These are phyloP conservation scores for Penicillium egyptiacum DNA, from an alignment of 495 filamentous ascomycete species.

Conservation along the genomic window DNA sequence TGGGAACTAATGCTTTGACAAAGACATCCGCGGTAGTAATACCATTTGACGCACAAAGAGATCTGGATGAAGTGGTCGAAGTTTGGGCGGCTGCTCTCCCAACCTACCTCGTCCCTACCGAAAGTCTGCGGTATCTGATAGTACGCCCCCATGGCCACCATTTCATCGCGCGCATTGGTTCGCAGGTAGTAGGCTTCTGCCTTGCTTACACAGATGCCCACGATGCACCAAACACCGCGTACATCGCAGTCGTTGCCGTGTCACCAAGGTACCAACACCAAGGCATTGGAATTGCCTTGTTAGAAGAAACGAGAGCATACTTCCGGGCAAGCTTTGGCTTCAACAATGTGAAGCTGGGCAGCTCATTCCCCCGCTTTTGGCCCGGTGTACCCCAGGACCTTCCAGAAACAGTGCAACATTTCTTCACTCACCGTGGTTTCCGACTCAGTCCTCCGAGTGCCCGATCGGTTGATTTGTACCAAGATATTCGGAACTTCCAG, in stretches of 20 bases:
- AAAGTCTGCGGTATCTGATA: slow-evolving; percentile 33
- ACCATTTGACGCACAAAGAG: slow-evolving; percentile 24
- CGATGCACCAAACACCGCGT: slow-evolving; percentile 25
- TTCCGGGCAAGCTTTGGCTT: slow-evolving; percentile 28
- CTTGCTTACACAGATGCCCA: slow-evolving; percentile 37
- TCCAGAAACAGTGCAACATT: slow-evolving; percentile 34
- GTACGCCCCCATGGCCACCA: slow-evolving; percentile 30
- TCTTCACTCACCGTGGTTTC: slow-evolving; percentile 50
- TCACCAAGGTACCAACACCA: slow-evolving; percentile 36
- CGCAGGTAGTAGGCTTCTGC: slow-evolving; percentile 45
- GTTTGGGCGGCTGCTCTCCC: slow-evolving; percentile 46
- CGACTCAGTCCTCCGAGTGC: slow-evolving; percentile 28
- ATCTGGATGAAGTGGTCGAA: slow-evolving; percentile 31
- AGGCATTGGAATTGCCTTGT: slow-evolving; percentile 46
- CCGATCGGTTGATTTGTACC: slow-evolving; percentile 45
- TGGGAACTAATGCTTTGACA: slow-evolving; percentile 23
- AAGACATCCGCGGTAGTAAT: slow-evolving; percentile 21
- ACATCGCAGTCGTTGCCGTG: slow-evolving; percentile 47
- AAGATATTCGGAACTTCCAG: slow-evolving; percentile 41
- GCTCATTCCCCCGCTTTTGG: slow-evolving; percentile 51
- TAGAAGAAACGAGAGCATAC: slow-evolving; percentile 36
- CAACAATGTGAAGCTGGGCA: slow-evolving; percentile 39
- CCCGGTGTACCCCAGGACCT: slow-evolving; percentile 47
- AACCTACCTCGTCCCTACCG: slow-evolving; percentile 36
- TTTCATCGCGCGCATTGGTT: slow-evolving; percentile 35